These are phyloP conservation scores for Hypoxylon sp. DNA, from an alignment of 2,329 filamentous ascomycete genomes.

Conservation along the genomic window DNA sequence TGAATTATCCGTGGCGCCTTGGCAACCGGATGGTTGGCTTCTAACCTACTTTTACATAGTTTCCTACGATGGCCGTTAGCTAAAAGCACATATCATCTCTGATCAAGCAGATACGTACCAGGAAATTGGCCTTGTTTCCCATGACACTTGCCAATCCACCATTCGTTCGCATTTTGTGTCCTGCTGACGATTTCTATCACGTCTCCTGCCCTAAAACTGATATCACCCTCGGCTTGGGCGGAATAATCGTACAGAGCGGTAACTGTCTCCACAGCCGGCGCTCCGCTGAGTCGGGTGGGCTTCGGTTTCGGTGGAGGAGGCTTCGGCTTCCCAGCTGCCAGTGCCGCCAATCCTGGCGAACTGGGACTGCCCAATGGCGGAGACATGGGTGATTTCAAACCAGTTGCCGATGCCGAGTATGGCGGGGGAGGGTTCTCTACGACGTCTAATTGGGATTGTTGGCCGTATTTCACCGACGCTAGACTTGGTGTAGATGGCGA, in stretches of 20 bases:
- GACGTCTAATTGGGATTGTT: constrained; percentile 59
- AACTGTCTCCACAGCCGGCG: constrained; percentile 79
- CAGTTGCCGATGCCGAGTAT: constrained; percentile 69
- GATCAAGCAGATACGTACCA: constrained; percentile 70
- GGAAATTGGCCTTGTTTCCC: constrained; percentile 93
- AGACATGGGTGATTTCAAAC: constrained; percentile 55
- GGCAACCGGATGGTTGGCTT: constrained; percentile 27
- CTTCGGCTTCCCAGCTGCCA: constrained; percentile 76
- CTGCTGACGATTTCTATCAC: constrained; percentile 88
- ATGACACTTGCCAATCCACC: constrained; percentile 90
- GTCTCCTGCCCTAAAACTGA: constrained; percentile 91
- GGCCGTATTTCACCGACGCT: constrained; percentile 53
- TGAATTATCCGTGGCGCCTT: constrained; percentile 17
- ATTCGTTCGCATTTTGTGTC: constrained; percentile 94
- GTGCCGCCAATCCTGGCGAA: constrained; percentile 59
- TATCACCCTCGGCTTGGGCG: constrained; percentile 92
- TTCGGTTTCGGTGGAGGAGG: constrained; percentile 81
- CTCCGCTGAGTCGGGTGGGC: constrained; percentile 77
- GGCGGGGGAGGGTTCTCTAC: constrained; percentile 77
- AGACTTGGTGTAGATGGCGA: constrained; percentile 55
- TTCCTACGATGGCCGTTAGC: constrained; percentile 59
- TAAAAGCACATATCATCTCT: neutral
- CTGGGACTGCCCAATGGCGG: constrained; percentile 51
- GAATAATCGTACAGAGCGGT: constrained; percentile 97
- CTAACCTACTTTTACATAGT: constrained; percentile 64